Evolutionary conservation across 805 yeast genomes (phyloP), one percentile per base, ranked within the genome.

Genomic region (Pichia californica): DNA sequence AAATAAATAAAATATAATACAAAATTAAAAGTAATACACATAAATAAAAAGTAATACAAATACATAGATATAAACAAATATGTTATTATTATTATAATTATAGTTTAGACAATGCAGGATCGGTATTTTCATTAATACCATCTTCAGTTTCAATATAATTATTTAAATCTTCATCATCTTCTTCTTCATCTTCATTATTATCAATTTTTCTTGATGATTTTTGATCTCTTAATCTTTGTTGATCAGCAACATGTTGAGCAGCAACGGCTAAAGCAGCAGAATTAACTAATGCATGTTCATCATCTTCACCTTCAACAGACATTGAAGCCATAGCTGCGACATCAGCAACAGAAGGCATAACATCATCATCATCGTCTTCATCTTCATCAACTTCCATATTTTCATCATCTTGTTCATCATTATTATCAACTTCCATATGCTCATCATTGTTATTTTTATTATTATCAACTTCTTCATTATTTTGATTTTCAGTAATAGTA

Each of bases 51-150:
- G 9, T 23, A 23, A 2, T 23, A 23, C 3, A 7, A 23, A 23
- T 23, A 7, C 25, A 23, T 23, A 9, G 9, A 23, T 7, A 23
- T 23, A 23, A 23, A n/a, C n/a, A n/a, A n/a, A n/a, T n/a, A n/a
- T n/a, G n/a, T n/a, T n/a, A n/a, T n/a, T n/a, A n/a, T n/a, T n/a
- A n/a, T n/a, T n/a, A n/a, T n/a, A n/a, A n/a, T 30, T 41, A 41
- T 36, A 41, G 31, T 30, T 43, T 43, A 6, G 45, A 40, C 21
- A 47, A 43, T 14, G 53, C 53, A 10, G 54, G 56, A 47, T 52
- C 56, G 5, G 56, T 51, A 14, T 48, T 48, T n/a, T 46, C 50
- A 14, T 37, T 37, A 21, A 37, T 13, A 19, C 31, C 25, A 18
- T 37, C 40, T 21, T 37, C 40, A 15, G 33, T 28, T n/a, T 33